Evolutionary conservation across 1,284 basidiomycete genomes (phyloP), one percentile per base, ranked within the genome.

Genomic region (Boletus smithii): DNA sequence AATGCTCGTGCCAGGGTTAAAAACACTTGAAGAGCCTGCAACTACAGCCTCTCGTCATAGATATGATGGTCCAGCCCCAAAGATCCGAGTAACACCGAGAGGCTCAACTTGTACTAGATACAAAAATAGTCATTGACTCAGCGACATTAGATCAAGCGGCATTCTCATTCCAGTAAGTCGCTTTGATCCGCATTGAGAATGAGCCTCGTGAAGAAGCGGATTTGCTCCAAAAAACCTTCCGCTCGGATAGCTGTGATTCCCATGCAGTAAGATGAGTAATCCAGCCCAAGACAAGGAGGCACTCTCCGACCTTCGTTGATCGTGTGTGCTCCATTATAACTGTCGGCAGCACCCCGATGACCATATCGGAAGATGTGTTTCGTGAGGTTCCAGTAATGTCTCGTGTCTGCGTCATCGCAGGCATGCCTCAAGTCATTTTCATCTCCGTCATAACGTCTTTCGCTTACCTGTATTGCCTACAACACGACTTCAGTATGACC

Each of bases 331-430:
- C 73, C 75, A 40, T 62, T 66, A 40, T 61, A 67, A 10, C 61
- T 59, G 50, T 69, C 68, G n/a, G 55, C 55, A 26, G 53, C 56
- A 48, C 55, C 59, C 22, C 49, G 56, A 56, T 74, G 72, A 4
- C 57, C 63, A 61, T 77, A 80, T n/a, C 76, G 73, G 60, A 78
- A 81, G 49, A 82, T 76, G 48, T 75, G 65, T 27, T 52, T 42
- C 3, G 75, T 73, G 8, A 79, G 56, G 22, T 68, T 62, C 74
- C 74, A 75, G 53, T 73, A 76, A 44, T 61, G 65, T 50, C 64
- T 65, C 7, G 75, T 79, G 55, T 81, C 77, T 66, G 26, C 1
- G 56, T 58, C 60, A 36, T 42, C 16, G 27, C 17, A 53, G 54
- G 54, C 46, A 59, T 59, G 49, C 48, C 22, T 68, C 42, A 49